A percentile compares a stretch with the other conserved stretches of the same genome.
Conservation (phyloP, 805 yeast genomes). For the Teunomyces panamensis region DNA sequence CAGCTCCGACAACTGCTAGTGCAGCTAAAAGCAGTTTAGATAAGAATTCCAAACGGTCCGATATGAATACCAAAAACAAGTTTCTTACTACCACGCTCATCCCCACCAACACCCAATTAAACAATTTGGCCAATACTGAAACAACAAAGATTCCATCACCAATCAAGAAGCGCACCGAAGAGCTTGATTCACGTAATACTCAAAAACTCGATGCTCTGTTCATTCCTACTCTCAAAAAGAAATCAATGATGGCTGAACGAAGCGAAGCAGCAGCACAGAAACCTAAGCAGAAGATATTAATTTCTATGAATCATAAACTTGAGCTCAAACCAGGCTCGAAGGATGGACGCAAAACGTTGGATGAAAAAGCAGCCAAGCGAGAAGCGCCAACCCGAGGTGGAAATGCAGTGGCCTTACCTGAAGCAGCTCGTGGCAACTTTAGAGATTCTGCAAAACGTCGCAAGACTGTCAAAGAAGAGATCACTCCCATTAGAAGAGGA, state of each 20-base stretch:
- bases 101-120: conserved; percentile 26
- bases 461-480: conserved; percentile 1
- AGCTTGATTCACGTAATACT: conserved; percentile 8
- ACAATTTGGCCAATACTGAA: conserved; percentile 7
- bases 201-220: conserved; percentile 14
- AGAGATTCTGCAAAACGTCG: conserved; percentile 4
- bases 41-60: conserved; percentile 1
- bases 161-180: conserved; percentile 11
- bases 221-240: conserved; percentile 24
- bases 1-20: conserved; percentile 30
- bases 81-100: conserved; percentile 36
- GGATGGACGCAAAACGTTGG: neutral
- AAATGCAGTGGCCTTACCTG: conserved; percentile 36
- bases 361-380: conserved; percentile 22
- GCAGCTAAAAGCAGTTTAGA: conserved; percentile 21
- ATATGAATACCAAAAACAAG: conserved; percentile 23
- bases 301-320: conserved; percentile 21
- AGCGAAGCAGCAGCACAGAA: conserved; percentile 24
- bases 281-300: conserved; percentile 26
- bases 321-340: conserved; percentile 6
- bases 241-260: conserved; percentile 27
- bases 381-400: conserved; percentile 15
- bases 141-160: conserved; percentile 13
- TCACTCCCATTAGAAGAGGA: neutral
- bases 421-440: conserved; percentile 33